phyloP scores from a whole-genome alignment of 129 eudicot genomes.

The Artemisia tridentata region DNA sequence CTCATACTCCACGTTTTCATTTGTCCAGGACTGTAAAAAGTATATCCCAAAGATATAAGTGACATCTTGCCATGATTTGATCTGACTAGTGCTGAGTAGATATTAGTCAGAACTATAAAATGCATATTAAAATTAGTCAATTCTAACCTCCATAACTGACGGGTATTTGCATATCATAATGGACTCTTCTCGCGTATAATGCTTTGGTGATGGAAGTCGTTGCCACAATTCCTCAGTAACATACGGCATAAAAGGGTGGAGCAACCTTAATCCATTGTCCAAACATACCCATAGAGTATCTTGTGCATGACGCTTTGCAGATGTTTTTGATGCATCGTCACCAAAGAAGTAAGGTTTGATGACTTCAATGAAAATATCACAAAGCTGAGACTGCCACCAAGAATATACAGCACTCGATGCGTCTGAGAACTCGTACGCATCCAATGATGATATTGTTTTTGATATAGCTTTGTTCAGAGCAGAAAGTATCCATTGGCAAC shows the following conservation, averaged over 20 bases:
- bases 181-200: slow-evolving; percentile 59
- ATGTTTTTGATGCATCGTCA: slow-evolving; percentile 39
- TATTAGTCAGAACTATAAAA: background rate
- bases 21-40: slow-evolving; percentile 64
- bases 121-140: background rate
- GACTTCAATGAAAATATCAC: slow-evolving; percentile 82
- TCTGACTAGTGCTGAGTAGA: background rate
- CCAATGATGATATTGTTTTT: slow-evolving; percentile 64
- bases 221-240: slow-evolving; percentile 97
- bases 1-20: slow-evolving; percentile 57
- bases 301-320: slow-evolving; percentile 62
- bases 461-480: slow-evolving; percentile 75
- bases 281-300: slow-evolving; percentile 84
- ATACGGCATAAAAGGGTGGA: slow-evolving; percentile 94
- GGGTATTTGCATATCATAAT: slow-evolving; percentile 82
- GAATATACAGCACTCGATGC: slow-evolving; percentile 84
- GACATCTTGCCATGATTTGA: slow-evolving; percentile 1
- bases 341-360: slow-evolving; percentile 77
- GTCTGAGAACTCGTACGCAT: slow-evolving; percentile 76
- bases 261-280: slow-evolving; percentile 76
- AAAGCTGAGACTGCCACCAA: slow-evolving; percentile 91
- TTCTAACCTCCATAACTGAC: slow-evolving; percentile 54
- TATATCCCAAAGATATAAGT: background rate
- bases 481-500: slow-evolving; percentile 93
- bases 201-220: slow-evolving; percentile 72